These are phyloP conservation scores for Tephrocybe sp. DNA, from an alignment of 768 basidiomycete genomes.

Conservation along the genomic window DNA sequence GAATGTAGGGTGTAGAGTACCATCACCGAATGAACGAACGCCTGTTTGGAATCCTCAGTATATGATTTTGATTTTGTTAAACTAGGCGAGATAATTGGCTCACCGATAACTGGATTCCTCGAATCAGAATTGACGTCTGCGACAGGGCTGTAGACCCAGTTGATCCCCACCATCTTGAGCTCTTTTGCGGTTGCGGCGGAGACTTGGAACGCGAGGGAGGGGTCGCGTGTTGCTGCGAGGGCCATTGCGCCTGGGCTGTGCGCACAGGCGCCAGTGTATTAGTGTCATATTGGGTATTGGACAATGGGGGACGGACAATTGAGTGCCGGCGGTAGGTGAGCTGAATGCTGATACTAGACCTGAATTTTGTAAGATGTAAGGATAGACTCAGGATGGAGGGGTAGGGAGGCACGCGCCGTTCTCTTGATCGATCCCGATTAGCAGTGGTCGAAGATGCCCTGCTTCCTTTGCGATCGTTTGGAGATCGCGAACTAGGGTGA, in stretches of 20 bases:
- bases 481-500: conserved; percentile 44
- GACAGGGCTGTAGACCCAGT: conserved; percentile 73
- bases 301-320: conserved; percentile 50
- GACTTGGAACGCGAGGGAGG: conserved; percentile 45
- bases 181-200: conserved; percentile 52
- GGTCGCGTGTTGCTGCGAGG: conserved; percentile 53
- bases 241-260: conserved; percentile 75
- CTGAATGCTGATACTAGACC: conserved; percentile 74
- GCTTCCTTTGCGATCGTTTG: conserved; percentile 57
- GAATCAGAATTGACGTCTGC: conserved; percentile 73
- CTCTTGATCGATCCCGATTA: conserved; percentile 76
- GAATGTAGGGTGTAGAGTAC: conserved; percentile 28
- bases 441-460: conserved; percentile 54
- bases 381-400: background rate
- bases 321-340: conserved; percentile 55
- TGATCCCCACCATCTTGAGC: conserved; percentile 60
- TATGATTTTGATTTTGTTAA: background rate
- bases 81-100: conserved; percentile 15
- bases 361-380: conserved; percentile 25
- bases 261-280: background rate
- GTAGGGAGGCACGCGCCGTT: conserved; percentile 44
- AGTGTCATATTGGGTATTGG: background rate
- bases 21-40: conserved; percentile 70
- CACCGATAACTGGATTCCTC: conserved; percentile 71
- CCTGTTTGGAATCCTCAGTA: conserved; percentile 34